phyloP scores from a whole-genome alignment of 176 grass and related monocot genomes.

The Aechmea fasciata region DNA sequence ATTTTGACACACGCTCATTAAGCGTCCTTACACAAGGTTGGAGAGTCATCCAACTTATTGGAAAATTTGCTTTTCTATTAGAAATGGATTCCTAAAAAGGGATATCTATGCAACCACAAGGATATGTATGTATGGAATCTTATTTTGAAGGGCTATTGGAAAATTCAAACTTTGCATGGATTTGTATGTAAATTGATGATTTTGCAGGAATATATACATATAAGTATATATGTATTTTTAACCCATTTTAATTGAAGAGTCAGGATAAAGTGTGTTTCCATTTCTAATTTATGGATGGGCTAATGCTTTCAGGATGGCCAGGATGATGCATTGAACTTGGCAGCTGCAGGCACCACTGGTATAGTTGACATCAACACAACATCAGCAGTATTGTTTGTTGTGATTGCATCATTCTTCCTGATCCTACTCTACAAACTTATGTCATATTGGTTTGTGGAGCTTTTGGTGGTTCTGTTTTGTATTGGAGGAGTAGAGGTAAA shows the following conservation, averaged over 20 bases:
- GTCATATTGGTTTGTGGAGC: slow-evolving; percentile 91
- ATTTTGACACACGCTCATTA: too few species aligned
- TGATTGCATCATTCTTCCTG: slow-evolving; percentile 89
- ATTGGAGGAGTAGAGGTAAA: slow-evolving; percentile 93
- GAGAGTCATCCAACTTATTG: too few species aligned
- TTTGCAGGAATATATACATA: too few species aligned
- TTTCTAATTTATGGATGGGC: background rate
- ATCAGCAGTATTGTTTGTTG: slow-evolving; percentile 79
- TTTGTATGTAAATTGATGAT: too few species aligned
- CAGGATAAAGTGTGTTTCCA: background rate
- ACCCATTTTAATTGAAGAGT: too few species aligned
- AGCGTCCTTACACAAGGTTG: too few species aligned
- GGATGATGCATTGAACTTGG: slow-evolving; percentile 44
- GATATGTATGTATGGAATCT: too few species aligned
- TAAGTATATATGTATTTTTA: too few species aligned
- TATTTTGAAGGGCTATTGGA: too few species aligned
- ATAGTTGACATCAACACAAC: slow-evolving; percentile 81
- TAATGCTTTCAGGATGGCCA: slow-evolving; percentile 47
- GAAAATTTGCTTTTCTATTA: too few species aligned
- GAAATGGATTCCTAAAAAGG: background rate
- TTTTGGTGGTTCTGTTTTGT: slow-evolving; percentile 94
- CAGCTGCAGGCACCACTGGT: slow-evolving; percentile 50
- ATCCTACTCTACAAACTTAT: slow-evolving; percentile 84
- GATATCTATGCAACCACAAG: background rate
- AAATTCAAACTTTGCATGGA: too few species aligned